A percentile compares a stretch with the other conserved stretches of the same genome.
Conservation (phyloP, 2,329 filamentous ascomycete genomes). For the Trichoderma sp. region DNA sequence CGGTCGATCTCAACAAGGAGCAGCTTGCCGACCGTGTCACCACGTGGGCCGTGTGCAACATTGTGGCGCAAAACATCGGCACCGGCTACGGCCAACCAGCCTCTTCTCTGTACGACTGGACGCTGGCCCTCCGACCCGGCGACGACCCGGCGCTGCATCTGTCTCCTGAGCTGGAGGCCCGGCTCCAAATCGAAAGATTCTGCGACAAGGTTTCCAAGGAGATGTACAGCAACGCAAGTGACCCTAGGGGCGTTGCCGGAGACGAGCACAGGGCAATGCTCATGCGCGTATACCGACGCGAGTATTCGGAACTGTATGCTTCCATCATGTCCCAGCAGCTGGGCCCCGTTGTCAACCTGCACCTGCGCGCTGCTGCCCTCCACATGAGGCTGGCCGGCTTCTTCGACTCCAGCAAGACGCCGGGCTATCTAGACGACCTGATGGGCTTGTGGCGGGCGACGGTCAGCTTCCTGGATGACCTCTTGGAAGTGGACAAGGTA, state of each 20-base stretch:
- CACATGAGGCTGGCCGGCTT: slow-evolving; percentile 79
- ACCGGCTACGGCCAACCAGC: slow-evolving; percentile 83
- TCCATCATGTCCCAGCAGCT: slow-evolving; percentile 61
- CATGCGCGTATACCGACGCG: slow-evolving; percentile 66
- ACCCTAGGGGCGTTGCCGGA: slow-evolving; percentile 68
- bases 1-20: slow-evolving; percentile 74
- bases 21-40: slow-evolving; percentile 76
- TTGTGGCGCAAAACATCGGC: slow-evolving; percentile 79
- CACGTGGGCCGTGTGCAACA: slow-evolving; percentile 85
- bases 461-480: slow-evolving; percentile 67
- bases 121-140: slow-evolving; percentile 62
- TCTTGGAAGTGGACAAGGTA: slow-evolving; percentile 57
- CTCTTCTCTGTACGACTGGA: slow-evolving; percentile 77
- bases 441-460: slow-evolving; percentile 75
- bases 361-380: slow-evolving; percentile 71
- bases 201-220: slow-evolving; percentile 77
- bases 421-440: slow-evolving; percentile 72
- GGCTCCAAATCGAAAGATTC: slow-evolving; percentile 72
- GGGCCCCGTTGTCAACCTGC: slow-evolving; percentile 62
- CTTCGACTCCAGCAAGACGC: slow-evolving; percentile 74
- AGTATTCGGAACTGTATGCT: slow-evolving; percentile 64
- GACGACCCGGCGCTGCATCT: slow-evolving; percentile 62
- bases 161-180: slow-evolving; percentile 64
- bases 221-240: slow-evolving; percentile 76
- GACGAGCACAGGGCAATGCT: slow-evolving; percentile 68